phyloP scores from a whole-genome alignment of 2,329 filamentous ascomycete species.

The Penicillium hesseltinei region DNA sequence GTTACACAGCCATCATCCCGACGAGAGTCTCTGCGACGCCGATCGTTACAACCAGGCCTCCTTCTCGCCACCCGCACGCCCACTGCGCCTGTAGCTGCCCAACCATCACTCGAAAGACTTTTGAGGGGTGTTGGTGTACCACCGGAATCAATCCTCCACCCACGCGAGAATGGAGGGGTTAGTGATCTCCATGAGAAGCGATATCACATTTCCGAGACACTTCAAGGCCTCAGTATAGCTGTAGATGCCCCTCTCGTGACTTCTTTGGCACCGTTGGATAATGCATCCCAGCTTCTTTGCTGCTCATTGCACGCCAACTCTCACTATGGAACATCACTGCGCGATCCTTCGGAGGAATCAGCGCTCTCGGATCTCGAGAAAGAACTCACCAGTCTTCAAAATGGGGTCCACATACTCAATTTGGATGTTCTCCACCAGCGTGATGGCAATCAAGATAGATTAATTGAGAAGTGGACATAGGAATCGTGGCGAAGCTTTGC shows the following conservation, averaged over 20 bases:
- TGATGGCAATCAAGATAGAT: constrained; percentile 30
- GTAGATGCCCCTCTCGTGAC: constrained; percentile 33
- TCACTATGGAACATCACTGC: constrained; percentile 28
- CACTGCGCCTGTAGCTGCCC: constrained; percentile 16
- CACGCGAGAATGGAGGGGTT: constrained; percentile 19
- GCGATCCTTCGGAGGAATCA: constrained; percentile 27
- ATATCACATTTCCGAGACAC: constrained; percentile 28
- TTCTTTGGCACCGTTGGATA: constrained; percentile 32
- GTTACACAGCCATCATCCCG: constrained; percentile 23
- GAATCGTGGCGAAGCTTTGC: neutral
- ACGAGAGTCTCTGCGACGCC: constrained; percentile 29
- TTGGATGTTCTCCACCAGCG: constrained; percentile 33
- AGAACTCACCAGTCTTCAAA: constrained; percentile 32
- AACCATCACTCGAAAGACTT: constrained; percentile 30
- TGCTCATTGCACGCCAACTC: constrained; percentile 34
- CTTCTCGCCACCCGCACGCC: constrained; percentile 17
- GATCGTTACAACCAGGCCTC: constrained; percentile 25
- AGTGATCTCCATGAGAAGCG: constrained; percentile 31
- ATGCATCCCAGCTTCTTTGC: constrained; percentile 32
- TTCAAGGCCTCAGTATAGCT: constrained; percentile 27
- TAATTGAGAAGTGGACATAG: constrained; percentile 36
- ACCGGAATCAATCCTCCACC: constrained; percentile 27
- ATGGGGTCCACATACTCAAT: constrained; percentile 35
- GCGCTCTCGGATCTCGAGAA: constrained; percentile 31
- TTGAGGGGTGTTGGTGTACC: constrained; percentile 37